These are phyloP conservation scores for Logfia minima DNA, from an alignment of 129 eudicot species.

Conservation along the genomic window DNA sequence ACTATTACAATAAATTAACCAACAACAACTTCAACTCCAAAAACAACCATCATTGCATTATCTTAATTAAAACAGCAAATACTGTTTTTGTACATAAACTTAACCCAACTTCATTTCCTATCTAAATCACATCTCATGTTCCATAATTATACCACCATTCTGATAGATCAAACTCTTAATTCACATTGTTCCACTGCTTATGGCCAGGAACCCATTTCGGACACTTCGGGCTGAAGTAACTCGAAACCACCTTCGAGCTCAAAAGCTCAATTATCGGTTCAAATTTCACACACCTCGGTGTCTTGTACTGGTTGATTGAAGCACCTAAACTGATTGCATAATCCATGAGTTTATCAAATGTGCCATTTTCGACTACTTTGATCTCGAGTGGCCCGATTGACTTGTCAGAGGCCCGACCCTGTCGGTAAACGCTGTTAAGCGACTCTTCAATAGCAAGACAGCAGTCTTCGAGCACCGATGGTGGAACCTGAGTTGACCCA, in stretches of 20 bases:
- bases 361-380: slow-evolving; percentile 64
- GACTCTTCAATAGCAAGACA: slow-evolving; percentile 69
- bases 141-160: background rate
- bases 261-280: slow-evolving; percentile 73
- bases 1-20: slow-evolving; percentile 20
- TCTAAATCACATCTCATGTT: slow-evolving; percentile 23
- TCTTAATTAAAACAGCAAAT: slow-evolving; percentile 31
- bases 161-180: slow-evolving; percentile 1
- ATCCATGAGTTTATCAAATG: slow-evolving; percentile 89
- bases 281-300: slow-evolving; percentile 78
- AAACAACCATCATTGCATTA: slow-evolving; percentile 19
- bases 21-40: slow-evolving; percentile 6
- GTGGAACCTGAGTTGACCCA: slow-evolving; percentile 49
- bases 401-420: slow-evolving; percentile 64
- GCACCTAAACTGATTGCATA: slow-evolving; percentile 76
- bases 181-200: slow-evolving; percentile 53
- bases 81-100: slow-evolving; percentile 46
- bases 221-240: slow-evolving; percentile 80
- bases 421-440: slow-evolving; percentile 69
- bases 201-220: slow-evolving; percentile 79
- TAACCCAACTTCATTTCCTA: slow-evolving; percentile 22
- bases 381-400: slow-evolving; percentile 90
- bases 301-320: slow-evolving; percentile 79
- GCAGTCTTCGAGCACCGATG: slow-evolving; percentile 62
- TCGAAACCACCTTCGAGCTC: slow-evolving; percentile 56